Evolutionary conservation across 202 grass and related monocot genomes (phyloP).

Genomic region (Eragrostis tef): DNA sequence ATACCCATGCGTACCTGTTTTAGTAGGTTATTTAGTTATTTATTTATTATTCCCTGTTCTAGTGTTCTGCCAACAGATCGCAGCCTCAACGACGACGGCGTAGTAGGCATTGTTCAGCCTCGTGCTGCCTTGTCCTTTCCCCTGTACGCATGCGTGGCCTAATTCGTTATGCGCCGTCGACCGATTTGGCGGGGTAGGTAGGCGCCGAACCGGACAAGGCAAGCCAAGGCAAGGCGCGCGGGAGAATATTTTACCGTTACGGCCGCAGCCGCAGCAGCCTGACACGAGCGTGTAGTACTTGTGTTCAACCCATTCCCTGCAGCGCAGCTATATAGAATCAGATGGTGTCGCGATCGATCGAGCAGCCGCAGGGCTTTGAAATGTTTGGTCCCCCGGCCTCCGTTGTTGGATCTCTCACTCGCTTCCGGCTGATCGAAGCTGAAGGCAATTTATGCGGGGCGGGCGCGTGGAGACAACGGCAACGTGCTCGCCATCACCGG

Average conservation of each 20-base stretch:
- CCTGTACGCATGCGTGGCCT: not conserved
- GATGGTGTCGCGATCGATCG: not conserved
- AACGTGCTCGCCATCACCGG: conserved; percentile 3
- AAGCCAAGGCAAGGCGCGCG: not conserved
- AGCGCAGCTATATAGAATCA: not conserved
- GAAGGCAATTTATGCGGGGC: not conserved
- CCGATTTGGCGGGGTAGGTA: not conserved
- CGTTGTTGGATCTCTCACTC: conserved; percentile 14
- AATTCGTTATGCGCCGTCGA: not conserved
- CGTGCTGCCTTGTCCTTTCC: conserved; percentile 4
- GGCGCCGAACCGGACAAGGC: not conserved
- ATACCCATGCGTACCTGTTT: too few species aligned
- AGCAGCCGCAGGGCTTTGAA: not conserved
- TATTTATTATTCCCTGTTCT: too few species aligned
- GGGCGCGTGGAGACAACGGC: not conserved
- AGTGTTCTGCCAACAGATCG: not conserved
- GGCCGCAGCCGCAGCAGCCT: not conserved
- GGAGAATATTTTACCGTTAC: conserved; percentile 40
- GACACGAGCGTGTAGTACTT: not conserved
- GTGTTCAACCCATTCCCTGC: not conserved
- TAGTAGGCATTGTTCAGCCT: not conserved
- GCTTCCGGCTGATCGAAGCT: not conserved
- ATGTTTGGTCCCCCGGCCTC: not conserved
- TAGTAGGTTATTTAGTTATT: too few species aligned
- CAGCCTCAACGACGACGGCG: not conserved